Evolutionary conservation across 805 yeast species (phyloP).

Genomic region (Pichia rugopelliculosa): DNA sequence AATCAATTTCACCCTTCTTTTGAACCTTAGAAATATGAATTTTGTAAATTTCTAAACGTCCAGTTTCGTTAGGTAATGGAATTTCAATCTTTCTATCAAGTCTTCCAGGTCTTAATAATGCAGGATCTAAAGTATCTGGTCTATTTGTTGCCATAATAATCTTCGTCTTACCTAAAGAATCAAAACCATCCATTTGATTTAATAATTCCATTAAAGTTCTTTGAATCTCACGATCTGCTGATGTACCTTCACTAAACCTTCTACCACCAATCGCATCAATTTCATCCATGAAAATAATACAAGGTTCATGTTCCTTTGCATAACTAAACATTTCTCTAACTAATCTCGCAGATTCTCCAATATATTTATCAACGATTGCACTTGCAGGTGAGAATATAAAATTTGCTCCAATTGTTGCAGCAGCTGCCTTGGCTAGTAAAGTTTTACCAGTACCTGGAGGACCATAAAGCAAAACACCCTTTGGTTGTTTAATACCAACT

Average conservation of each 20-base stretch:
- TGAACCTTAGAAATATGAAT: conserved; percentile 81
- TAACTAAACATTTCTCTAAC: conserved; percentile 97
- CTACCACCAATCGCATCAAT: conserved; percentile 99
- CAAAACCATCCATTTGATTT: conserved; percentile 98
- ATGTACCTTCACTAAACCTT: conserved; percentile 94
- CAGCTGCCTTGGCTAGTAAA: conserved; percentile 91
- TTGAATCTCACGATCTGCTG: conserved; percentile 97
- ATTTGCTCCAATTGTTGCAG: conserved; percentile 97
- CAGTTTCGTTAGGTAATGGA: conserved; percentile 92
- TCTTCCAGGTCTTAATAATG: conserved; percentile 94
- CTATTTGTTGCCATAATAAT: conserved; percentile 99
- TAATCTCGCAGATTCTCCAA: conserved; percentile 94
- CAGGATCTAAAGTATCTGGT: conserved; percentile 97
- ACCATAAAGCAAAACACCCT: conserved; percentile 92
- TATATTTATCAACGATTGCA: conserved; percentile 95
- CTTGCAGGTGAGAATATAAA: conserved; percentile 98
- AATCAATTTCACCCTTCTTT: conserved; percentile 93
- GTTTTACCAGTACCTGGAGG: conserved; percentile 99
- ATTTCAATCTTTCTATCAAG: conserved; percentile 95
- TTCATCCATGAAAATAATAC: conserved; percentile 98
- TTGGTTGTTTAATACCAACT: conserved; percentile 98
- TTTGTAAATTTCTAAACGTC: conserved; percentile 88
- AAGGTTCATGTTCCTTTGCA: conserved; percentile 96
- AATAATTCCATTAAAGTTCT: conserved; percentile 95
- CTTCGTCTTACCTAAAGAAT: conserved; percentile 91